Base-by-base conservation (phyloP, 192 early-diverging fungal genomes). In the Coemansia sp. region DNA sequence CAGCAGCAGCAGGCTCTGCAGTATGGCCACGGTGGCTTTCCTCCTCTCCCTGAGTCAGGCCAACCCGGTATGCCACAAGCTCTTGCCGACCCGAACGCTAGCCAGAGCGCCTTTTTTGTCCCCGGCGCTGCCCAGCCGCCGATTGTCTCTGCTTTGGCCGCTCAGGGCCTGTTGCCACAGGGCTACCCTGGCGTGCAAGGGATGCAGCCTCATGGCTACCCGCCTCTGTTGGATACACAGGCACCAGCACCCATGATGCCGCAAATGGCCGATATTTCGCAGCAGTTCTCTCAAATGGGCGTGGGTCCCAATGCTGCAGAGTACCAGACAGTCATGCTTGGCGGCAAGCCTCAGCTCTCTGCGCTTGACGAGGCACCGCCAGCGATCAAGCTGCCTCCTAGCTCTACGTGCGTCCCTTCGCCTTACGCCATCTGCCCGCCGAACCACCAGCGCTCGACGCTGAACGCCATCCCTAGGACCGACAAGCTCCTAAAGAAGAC, bases 401-500 rank as follows among this genome's bases (percentile, higher is more conserved):
- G 70, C 22, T 67, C 70, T 4, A 35, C 63, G 9, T 72, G 70
- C 33, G 73, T 73, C 14, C 63, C 67, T 15, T 71, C 80, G 19
- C 68, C 81, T 18, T 24, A 69, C 41, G 80, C 86, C 14, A 89
- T 91, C 73, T 87, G 88, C 57, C 83, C 86, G 17, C 84, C 89
- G 3, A 83, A 85, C 17, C 93, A 95, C 81, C 91, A 94, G 81
- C 85, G 93, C 55, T 91, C 85, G 43, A 98, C 96, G 11, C 63
- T 98, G 10, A 95, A 94, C 60, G 87, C 90, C 15, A 83, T 97
- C 32, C 96, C 96, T 14, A 86, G 90, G 38, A 94, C 88, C 2
- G 85, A 87, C 32, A 74, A 86, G 43, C 80, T 98, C 24, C 74
- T 95, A 62, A 86, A 83, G 62, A 97, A 97, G 79, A 91, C 92